Base-by-base conservation (phyloP, 306 rosid genomes). In the cucumber (Cucumis sativus) region DNA sequence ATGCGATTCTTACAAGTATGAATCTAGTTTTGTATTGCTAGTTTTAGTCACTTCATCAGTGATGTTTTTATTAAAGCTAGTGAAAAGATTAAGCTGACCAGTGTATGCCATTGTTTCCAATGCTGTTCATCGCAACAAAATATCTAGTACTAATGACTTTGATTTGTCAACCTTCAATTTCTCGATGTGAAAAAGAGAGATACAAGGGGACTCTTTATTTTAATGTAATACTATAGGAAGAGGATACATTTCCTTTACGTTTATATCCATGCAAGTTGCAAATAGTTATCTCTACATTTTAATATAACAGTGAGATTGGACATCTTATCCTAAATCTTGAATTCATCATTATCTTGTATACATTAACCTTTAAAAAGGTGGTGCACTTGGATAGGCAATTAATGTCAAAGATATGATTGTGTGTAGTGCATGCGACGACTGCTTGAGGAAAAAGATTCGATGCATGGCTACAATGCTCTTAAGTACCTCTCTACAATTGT, bases 1-100 rank as follows among this genome's bases (percentile, higher is more conserved):
- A 79, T 66, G 23, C 89, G 96, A 20, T 79, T 89, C 78, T 89
- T 91, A 82, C 96, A 88, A 85, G 94, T 83, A 76, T 59, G 3
- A 43, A 23, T 17, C 35, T 6, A 68, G 4, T 57, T 57, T 10
- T 8, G 12, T 12, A 55, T 8, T 64, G 47, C 41, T 54, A 28
- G 39, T 75, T 25, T 75, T 65, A 61, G 7, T n/a, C 30, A 58
- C 23, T 55, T 79, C 75, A 56, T 1, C 17, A 5, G 17, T 13
- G 7, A 37, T 69, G 20, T 20, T 69, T 43, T 69, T 45, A 13
- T 64, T 6, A 14, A 63, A 63, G 15, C 14, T 28, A 14, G 74
- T 67, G 49, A 43, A 68, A 63, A 16, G 3, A 21, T 68, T 43
- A 68, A 12, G 35, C 39, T 21, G 56, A 13, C 56, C 6, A 20